A percentile compares a stretch with the other conserved stretches of the same genome.
These are phyloP conservation scores for Chaetothyriales sp. DNA, from an alignment of 2,329 filamentous ascomycete genomes.

Conservation along the genomic window DNA sequence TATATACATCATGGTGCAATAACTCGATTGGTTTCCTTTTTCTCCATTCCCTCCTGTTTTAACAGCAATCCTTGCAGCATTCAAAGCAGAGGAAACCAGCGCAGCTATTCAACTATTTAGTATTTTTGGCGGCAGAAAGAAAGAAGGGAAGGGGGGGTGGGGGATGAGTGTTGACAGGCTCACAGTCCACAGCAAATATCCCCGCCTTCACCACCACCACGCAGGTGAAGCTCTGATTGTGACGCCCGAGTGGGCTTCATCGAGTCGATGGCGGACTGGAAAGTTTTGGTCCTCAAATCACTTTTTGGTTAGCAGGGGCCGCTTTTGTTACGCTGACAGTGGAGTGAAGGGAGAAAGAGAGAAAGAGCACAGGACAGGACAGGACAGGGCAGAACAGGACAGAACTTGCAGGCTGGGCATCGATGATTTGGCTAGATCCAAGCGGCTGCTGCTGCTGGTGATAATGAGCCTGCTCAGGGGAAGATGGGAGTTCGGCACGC, in stretches of 20 bases:
- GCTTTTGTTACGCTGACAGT: too few relatives aligned
- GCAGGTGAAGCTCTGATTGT: constrained; percentile 10
- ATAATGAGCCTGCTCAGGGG: too few relatives aligned
- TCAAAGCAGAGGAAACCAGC: constrained; percentile 16
- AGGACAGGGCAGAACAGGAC: too few relatives aligned
- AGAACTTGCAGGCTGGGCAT: too few relatives aligned
- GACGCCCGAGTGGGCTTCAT: constrained; percentile 6
- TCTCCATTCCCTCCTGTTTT: background rate
- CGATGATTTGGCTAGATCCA: too few relatives aligned
- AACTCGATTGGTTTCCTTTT: too few relatives aligned
- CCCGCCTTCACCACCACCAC: constrained; percentile 14
- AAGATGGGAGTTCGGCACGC: too few relatives aligned
- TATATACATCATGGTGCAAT: background rate
- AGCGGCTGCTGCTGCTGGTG: too few relatives aligned
- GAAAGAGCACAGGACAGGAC: too few relatives aligned
- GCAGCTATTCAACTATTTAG: constrained; percentile 4
- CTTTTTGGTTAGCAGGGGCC: background rate
- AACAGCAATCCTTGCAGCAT: constrained; percentile 16
- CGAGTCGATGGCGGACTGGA: constrained; percentile 2
- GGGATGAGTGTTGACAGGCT: background rate
- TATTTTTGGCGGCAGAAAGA: background rate
- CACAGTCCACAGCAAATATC: constrained; percentile 16
- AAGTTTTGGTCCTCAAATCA: background rate
- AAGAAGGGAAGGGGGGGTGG: background rate
- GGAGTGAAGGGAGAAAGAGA: too few relatives aligned